Conservation (phyloP, 495 filamentous ascomycete species). For the Penicillium coprophilum region DNA sequence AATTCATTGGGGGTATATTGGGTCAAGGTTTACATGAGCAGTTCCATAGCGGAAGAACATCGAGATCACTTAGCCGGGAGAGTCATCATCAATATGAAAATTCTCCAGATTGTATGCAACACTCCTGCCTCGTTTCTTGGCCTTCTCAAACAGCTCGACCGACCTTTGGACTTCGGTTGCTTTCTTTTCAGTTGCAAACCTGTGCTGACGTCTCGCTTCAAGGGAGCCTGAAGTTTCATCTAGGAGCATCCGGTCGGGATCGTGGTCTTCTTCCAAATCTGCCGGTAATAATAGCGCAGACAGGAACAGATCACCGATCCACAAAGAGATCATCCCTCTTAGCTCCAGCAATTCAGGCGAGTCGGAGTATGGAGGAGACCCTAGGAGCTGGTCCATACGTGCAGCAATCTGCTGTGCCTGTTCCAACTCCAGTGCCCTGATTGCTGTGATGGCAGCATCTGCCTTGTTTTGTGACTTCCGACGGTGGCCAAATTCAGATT, state of each 20-base stretch:
- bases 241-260: conserved; percentile 25
- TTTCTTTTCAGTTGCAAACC: conserved; percentile 37
- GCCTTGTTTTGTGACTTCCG: conserved; percentile 17
- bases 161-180: conserved; percentile 34
- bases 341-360: conserved; percentile 58
- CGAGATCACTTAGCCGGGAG: conserved; percentile 23
- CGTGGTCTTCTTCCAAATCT: conserved; percentile 13
- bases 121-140: conserved; percentile 34
- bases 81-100: conserved; percentile 34
- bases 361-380: conserved; percentile 62
- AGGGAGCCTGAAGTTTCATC: conserved; percentile 28
- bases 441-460: conserved; percentile 23
- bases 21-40: conserved; percentile 2
- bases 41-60: neutral
- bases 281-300: conserved; percentile 27
- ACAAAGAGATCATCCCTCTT: conserved; percentile 65
- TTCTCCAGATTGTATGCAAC: conserved; percentile 36
- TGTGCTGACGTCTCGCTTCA: conserved; percentile 33
- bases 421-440: conserved; percentile 38
- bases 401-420: conserved; percentile 56
- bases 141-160: conserved; percentile 37
- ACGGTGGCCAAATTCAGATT: conserved; percentile 18
- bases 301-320: conserved; percentile 61
- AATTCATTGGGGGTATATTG: conserved; percentile 8
- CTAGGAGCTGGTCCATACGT: conserved; percentile 63